Evolutionary conservation across 2,329 filamentous ascomycete species (phyloP).

Genomic region (Epichloe aotearoae): DNA sequence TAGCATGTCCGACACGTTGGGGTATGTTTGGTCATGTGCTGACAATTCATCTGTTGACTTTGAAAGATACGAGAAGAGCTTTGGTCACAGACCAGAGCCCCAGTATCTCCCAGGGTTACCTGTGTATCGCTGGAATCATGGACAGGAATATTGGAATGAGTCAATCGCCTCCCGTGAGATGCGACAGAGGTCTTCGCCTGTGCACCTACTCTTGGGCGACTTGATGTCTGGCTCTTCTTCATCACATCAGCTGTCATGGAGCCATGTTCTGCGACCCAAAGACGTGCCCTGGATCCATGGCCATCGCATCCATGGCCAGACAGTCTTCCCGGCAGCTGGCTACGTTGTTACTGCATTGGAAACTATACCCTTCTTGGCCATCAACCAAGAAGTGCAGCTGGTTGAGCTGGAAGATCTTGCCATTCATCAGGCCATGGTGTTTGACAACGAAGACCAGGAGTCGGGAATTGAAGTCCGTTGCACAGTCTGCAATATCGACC

Average conservation of each 20-base stretch:
- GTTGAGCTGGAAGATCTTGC: background rate
- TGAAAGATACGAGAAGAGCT: background rate
- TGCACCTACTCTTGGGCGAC: constrained; percentile 10
- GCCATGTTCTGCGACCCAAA: constrained; percentile 11
- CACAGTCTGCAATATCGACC: background rate
- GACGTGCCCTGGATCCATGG: constrained; percentile 20
- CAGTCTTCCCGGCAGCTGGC: constrained; percentile 24
- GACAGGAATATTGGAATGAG: background rate
- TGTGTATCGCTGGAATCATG: constrained; percentile 9
- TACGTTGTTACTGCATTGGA: constrained; percentile 21
- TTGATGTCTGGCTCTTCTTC: constrained; percentile 1
- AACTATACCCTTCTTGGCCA: background rate
- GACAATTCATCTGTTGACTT: constrained; percentile 5
- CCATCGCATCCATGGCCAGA: constrained; percentile 11
- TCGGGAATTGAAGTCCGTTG: background rate
- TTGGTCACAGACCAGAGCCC: background rate
- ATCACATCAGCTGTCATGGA: constrained; percentile 9
- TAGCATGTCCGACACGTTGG: constrained; percentile 6
- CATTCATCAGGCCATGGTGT: background rate
- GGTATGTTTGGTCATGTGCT: constrained; percentile 3
- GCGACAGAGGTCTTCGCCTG: background rate
- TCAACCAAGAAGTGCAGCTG: background rate
- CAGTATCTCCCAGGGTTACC: constrained; percentile 6
- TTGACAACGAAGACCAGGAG: background rate
- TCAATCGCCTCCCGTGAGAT: background rate